Percentiles rank a stretch among this genome's conserved stretches.
These are phyloP conservation scores for Russula emetica DNA, from an alignment of 768 basidiomycete genomes.

Conservation along the genomic window DNA sequence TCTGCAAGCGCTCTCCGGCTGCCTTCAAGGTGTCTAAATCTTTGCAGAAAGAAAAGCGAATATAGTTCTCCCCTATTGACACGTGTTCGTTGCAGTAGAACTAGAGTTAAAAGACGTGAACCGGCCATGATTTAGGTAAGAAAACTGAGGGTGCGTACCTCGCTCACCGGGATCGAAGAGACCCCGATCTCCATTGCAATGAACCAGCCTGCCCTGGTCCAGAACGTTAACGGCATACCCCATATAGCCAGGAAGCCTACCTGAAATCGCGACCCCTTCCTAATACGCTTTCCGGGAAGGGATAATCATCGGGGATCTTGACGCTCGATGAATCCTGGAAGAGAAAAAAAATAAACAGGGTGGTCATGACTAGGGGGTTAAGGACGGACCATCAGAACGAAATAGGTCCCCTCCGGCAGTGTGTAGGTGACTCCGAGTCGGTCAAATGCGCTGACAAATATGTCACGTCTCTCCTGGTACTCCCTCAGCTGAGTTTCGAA, in stretches of 20 bases:
- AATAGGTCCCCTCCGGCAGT: conserved; percentile 87
- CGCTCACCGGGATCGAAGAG: conserved; percentile 91
- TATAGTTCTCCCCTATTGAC: conserved; percentile 79
- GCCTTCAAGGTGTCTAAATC: conserved; percentile 76
- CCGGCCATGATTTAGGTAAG: background rate
- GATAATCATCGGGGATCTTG: conserved; percentile 78
- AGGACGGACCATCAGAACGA: conserved; percentile 70
- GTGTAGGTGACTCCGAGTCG: conserved; percentile 79
- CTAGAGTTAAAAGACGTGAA: conserved; percentile 37
- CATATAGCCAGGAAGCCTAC: conserved; percentile 38
- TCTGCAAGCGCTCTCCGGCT: conserved; percentile 80
- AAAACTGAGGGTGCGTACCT: conserved; percentile 49
- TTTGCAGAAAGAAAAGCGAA: conserved; percentile 94
- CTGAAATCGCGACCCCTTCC: conserved; percentile 86
- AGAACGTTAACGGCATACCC: conserved; percentile 21
- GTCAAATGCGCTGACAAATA: conserved; percentile 81
- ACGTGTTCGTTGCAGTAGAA: conserved; percentile 91
- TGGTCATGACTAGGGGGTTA: background rate
- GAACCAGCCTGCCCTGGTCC: conserved; percentile 84
- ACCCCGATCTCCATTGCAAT: conserved; percentile 87
- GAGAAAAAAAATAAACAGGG: conserved; percentile 9
- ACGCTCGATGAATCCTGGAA: conserved; percentile 70
- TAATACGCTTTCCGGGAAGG: conserved; percentile 68
- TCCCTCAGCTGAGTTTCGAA: conserved; percentile 72
- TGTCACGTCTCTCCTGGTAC: conserved; percentile 72